Conservation (phyloP, 192 early-diverging fungal species). For the Linderina pennispora region DNA sequence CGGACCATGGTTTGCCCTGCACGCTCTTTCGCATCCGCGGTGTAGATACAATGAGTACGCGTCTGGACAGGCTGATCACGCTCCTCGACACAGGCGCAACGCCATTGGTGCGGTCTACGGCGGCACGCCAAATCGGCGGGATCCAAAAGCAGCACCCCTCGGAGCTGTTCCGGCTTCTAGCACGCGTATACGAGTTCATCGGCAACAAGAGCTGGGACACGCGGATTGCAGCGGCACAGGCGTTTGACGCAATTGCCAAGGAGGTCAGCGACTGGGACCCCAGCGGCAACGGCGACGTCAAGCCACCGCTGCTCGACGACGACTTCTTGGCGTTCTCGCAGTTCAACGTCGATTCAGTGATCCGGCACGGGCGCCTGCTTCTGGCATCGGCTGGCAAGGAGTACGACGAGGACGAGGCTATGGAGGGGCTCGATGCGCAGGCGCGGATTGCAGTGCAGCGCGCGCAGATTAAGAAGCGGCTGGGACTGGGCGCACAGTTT, state of each 20-base stretch:
- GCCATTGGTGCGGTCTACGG: constrained; percentile 74
- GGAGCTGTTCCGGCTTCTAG: constrained; percentile 83
- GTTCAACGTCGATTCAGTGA: constrained; percentile 78
- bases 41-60: constrained; percentile 49
- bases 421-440: constrained; percentile 68
- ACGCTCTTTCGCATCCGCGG: too few species aligned
- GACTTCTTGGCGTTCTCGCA: constrained; percentile 67
- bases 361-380: constrained; percentile 70
- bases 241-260: constrained; percentile 84
- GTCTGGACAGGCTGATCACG: constrained; percentile 89
- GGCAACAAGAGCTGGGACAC: constrained; percentile 92
- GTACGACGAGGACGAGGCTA: constrained; percentile 75
- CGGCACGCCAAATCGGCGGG: constrained; percentile 92
- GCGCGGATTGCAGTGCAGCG: constrained; percentile 79
- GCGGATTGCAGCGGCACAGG: constrained; percentile 86
- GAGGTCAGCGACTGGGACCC: constrained; percentile 89
- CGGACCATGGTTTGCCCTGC: too few species aligned
- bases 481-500: constrained; percentile 85
- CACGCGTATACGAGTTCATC: constrained; percentile 56
- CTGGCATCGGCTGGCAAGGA: constrained; percentile 87
- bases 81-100: constrained; percentile 95
- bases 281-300: constrained; percentile 4
- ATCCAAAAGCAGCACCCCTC: constrained; percentile 91
- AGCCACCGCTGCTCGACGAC: constrained; percentile 14
- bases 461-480: constrained; percentile 71